Base-by-base conservation (phyloP, 2,329 filamentous ascomycete genomes). In the Pestalotiopsis sp. region DNA sequence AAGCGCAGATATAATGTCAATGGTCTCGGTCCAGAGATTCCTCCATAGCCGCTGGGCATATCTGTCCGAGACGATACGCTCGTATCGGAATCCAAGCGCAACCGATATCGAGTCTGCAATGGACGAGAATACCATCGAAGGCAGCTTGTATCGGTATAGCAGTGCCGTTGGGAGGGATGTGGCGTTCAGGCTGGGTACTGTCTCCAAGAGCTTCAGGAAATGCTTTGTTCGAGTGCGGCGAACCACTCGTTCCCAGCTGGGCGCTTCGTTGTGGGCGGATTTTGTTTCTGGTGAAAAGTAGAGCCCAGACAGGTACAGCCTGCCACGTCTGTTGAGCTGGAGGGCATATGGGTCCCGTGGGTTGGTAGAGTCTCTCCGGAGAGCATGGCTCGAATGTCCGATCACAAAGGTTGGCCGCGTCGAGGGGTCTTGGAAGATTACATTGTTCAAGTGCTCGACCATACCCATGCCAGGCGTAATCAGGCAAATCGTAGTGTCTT, bases 381-480 rank as follows among this genome's bases (percentile, higher is more conserved):
- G 36, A n/a, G 60, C 66, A 69, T 87, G 82, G n/a, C 79, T 82
- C 78, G 86, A 83, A 68, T 89, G 85, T 9, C 93, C 93, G 36
- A 94, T 77, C 69, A 98, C 85, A 74, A 97, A 97, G 67, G 88
- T 89, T 2, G 96, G 96, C 31, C 92, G 87, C 0, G 81, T 83
- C 0, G 81, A 77, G 0, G 87, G 84, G 70, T 95, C 87, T 0
- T 88, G 86, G 73, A 97, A 98, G 36, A 97, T 79, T 12, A 86
- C 79, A 41, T 86, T 80, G 74, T 93, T 94, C 55, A 98, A 85
- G 63, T 90, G 87, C 63, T 98, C 94, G n/a, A 94, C 84, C 1
- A 94, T 83, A 0, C 96, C 95, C 79, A 98, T 88, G 1, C 95
- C 94, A 71, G 95, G 93, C 68, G 94, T 92, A 67, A 97, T 79